A percentile compares a stretch with the other conserved stretches of the same genome.
Evolutionary conservation across 371 early-diverging fungal species (phyloP).

Genomic region (Catenaria anguillulae): DNA sequence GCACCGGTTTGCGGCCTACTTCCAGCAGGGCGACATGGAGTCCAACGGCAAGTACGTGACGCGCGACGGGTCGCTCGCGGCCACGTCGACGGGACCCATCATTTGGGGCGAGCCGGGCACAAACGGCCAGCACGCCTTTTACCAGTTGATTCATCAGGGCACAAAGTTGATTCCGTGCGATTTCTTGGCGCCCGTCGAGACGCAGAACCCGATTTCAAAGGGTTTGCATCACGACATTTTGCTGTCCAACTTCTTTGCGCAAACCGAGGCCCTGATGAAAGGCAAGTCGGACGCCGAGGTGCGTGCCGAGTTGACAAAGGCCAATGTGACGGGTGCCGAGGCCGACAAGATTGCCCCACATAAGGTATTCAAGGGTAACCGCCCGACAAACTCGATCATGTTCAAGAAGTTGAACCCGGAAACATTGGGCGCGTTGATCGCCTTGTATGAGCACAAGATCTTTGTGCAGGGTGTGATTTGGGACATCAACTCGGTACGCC

Average conservation of each 20-base stretch:
- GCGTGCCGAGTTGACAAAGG: conserved; percentile 42
- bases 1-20: conserved; percentile 90
- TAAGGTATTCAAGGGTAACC: conserved; percentile 92
- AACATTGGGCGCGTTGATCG: conserved; percentile 85
- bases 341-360: conserved; percentile 64
- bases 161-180: conserved; percentile 92
- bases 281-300: conserved; percentile 76
- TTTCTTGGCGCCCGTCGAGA: conserved; percentile 84
- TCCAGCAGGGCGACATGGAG: conserved; percentile 99
- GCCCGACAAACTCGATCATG: conserved; percentile 90
- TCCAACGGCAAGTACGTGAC: conserved; percentile 96
- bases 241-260: conserved; percentile 97
- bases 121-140: conserved; percentile 99
- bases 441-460: conserved; percentile 99
- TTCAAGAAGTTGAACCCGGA: conserved; percentile 87
- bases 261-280: conserved; percentile 94
- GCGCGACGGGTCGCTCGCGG: conserved; percentile 55
- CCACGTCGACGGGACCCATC: conserved; percentile 86
- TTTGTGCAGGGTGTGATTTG: conserved; percentile 96
- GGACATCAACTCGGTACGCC: conserved; percentile 73
- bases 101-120: conserved; percentile 99
- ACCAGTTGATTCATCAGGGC: conserved; percentile 98
- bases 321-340: conserved; percentile 35
- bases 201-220: conserved; percentile 67
- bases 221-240: conserved; percentile 83